Base-by-base conservation (phyloP, 2,329 filamentous ascomycete genomes). In the Periglandula ipomoeae region DNA sequence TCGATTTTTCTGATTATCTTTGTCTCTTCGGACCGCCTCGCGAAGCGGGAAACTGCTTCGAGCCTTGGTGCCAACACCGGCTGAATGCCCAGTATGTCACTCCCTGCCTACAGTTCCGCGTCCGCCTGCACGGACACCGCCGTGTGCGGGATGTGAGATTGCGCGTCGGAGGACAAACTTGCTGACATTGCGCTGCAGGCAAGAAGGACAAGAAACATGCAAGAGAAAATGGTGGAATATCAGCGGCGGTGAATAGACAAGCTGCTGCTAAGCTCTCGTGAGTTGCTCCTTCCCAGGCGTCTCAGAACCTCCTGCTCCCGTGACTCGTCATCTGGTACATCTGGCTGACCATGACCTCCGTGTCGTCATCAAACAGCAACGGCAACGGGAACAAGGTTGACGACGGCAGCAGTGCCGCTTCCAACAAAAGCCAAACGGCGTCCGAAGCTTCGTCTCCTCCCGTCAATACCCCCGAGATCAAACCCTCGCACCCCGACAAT, bases 141-240 rank as follows among this genome's bases (percentile, higher is more conserved):
- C n/a, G n/a, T 11, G 27, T 48, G 30, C 11, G 17, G 19, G 15
- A 15, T 22, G 15, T 26, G n/a, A 13, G 6, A 15, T 11, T 9
- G 26, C 42, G 17, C 20, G 22, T 20, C 15, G 30, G 22, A 8
- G 17, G 5, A 2, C 8, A 13, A 17, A 13, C 13, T 17, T 20
- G 35, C 37, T 47, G 40, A 43, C 42, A 13, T 15, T 13, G 30
- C 9, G 8, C 13, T 27, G 30, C 17, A 51, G 50, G 44, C 51
- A 75, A 75, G 69, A 77, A 75, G 63, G 67, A 73, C 59, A 73
- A 67, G 63, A 78, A 75, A 66, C 66, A 76, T 74, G 73, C 69
- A 61, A 76, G 70, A 71, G 73, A 76, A 58, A 66, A 65, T 59
- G 70, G 73, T 58, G 70, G 72, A 57, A 74, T 77, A 58, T 69